phyloP scores from a whole-genome alignment of 106 monocot species.

The Phalaenopsis equestris region DNA sequence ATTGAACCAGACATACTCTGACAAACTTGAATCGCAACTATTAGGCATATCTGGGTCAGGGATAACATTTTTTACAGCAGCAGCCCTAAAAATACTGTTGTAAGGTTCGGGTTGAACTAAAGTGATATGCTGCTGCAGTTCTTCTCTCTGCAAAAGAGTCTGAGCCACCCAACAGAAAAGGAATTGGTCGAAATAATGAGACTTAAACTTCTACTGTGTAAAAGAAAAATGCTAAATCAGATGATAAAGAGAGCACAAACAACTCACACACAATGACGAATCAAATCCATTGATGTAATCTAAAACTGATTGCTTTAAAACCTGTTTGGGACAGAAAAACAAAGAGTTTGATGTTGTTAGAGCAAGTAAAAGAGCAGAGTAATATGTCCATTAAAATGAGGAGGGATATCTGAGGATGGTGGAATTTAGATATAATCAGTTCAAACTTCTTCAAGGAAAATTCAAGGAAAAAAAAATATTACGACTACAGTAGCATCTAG shows the following conservation, averaged over 20 bases:
- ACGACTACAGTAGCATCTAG: not conserved
- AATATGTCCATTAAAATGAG: not conserved
- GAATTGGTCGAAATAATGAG: not conserved
- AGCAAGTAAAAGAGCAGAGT: not conserved
- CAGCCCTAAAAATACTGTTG: conserved; percentile 28
- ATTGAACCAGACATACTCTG: conserved; percentile 36
- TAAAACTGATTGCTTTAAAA: conserved; percentile 57
- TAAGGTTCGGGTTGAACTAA: conserved; percentile 19
- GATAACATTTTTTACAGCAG: conserved; percentile 51
- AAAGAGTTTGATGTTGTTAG: not conserved
- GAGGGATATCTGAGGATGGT: not conserved
- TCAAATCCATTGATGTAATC: conserved; percentile 80
- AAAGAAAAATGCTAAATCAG: conserved; percentile 2
- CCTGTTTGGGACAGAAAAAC: conserved; percentile 21
- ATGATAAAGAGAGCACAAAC: not conserved
- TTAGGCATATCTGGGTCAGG: conserved; percentile 56
- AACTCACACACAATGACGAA: conserved; percentile 59
- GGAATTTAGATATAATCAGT: not conserved
- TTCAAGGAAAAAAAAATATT: not conserved
- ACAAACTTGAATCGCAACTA: conserved; percentile 28
- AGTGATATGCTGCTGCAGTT: conserved; percentile 38
- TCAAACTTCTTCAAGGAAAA: not conserved
- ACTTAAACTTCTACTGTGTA: not conserved
- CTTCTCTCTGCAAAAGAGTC: conserved; percentile 46
- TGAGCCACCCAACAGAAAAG: conserved; percentile 13